Evolutionary conservation across 768 basidiomycete species (phyloP), one percentile per base, ranked within the genome.

Genomic region (Boletus pseudopeckii): DNA sequence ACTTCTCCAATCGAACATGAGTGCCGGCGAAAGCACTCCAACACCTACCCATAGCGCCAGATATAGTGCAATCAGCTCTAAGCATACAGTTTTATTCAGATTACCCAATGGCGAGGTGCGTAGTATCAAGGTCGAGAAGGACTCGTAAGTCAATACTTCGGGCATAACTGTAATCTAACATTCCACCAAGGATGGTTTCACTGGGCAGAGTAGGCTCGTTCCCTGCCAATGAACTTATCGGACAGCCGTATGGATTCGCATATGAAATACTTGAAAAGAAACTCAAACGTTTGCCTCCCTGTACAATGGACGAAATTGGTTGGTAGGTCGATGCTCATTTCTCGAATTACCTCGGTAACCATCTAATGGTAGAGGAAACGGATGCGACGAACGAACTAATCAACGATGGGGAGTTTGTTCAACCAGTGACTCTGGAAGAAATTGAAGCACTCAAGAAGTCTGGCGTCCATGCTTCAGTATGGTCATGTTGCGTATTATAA

Each of bases 351-450:
- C 45, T 28, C 26, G 20, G 37, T 55, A 10, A 68, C 17, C 17
- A 30, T 48, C 15, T 9, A 10, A 17, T 36, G 36, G 10, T 61
- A 96, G 96, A 95, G 84, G 96, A 98, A 64, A 98, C 95, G 13
- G 88, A 90, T 48, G 96, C 95, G 2, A 99, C 94, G 4, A 99
- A 99, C 63, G 94, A 99, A 64, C 79, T 93, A 4, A 99, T 99
- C 22, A 88, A 90, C 62, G 94, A 96, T 56, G 88, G 85, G 3
- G 80, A 85, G 63, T 82, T 84, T 49, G 88, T 94, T 1, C 92
- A 96, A 59, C 88, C 91, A 28, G 72, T 98, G 54, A 90, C 90
- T 2, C 70, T 83, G 26, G 83, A 82, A 39, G 96, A 98, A 66
- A 98, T 99, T 46, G 82, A 88, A 63, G 76, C 80, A 7, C 71